Evolutionary conservation across 2,329 filamentous ascomycete genomes (phyloP).

Genomic region (Phaeosphaeriaceae sp.): DNA sequence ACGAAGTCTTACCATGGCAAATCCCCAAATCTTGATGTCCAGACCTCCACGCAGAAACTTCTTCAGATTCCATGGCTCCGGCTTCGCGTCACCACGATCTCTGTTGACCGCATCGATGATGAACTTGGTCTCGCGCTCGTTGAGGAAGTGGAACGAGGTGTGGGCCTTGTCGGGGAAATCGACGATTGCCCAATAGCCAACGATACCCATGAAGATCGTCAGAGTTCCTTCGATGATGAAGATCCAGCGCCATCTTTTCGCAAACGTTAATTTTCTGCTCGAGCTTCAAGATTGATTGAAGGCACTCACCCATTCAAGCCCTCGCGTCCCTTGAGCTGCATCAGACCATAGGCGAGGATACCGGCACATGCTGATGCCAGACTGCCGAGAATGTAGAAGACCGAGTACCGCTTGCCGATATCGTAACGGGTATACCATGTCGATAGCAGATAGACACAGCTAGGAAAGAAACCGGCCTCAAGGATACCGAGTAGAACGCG

Average conservation of each 20-base stretch:
- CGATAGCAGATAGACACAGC: slow-evolving; percentile 54
- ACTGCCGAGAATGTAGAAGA: slow-evolving; percentile 74
- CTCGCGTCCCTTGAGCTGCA: slow-evolving; percentile 67
- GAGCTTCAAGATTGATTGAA: slow-evolving; percentile 6
- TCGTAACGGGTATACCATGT: slow-evolving; percentile 64
- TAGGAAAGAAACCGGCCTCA: slow-evolving; percentile 50
- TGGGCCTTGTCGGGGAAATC: slow-evolving; percentile 56
- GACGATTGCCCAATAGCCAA: slow-evolving; percentile 53
- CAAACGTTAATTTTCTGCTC: neutral
- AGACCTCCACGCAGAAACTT: slow-evolving; percentile 57
- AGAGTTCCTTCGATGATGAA: slow-evolving; percentile 54
- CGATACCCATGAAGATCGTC: slow-evolving; percentile 50
- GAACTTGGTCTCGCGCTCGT: slow-evolving; percentile 55
- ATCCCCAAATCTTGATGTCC: slow-evolving; percentile 64
- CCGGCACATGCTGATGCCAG: slow-evolving; percentile 71
- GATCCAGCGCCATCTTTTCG: slow-evolving; percentile 51
- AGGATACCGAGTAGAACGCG: slow-evolving; percentile 50
- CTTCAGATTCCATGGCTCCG: slow-evolving; percentile 55
- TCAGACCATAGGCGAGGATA: slow-evolving; percentile 73
- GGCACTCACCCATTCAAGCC: slow-evolving; percentile 47
- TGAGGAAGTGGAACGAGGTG: slow-evolving; percentile 54
- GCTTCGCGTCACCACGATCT: slow-evolving; percentile 60
- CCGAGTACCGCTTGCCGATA: slow-evolving; percentile 71
- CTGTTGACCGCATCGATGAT: slow-evolving; percentile 60
- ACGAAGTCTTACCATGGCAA: slow-evolving; percentile 49